Base-by-base conservation (phyloP, 352 stramenopile genomes). In the Saprolegnia parasitica region DNA sequence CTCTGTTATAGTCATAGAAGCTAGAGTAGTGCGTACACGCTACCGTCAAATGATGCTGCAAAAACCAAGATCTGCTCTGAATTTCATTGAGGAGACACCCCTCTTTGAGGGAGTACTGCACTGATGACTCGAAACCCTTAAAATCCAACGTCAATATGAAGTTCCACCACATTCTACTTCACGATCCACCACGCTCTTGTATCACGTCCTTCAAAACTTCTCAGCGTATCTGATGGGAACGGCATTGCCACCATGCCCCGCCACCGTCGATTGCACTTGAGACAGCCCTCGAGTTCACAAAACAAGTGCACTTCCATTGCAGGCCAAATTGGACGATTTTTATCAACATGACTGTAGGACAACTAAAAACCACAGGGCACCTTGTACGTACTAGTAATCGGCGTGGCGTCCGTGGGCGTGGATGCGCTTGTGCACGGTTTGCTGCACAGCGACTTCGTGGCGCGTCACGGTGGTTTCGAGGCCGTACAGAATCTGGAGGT, bases 31-130 rank as follows among this genome's bases (percentile, higher is more conserved):
- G 3, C 11, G 8, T 45, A 39, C 16, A 67, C 18, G 16, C 10
- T 11, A 13, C 29, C 15, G n/a, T 70, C 63, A 70, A 29, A 52
- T 70, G 63, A 70, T 70, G 63, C 49, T 62, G 50, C 63, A 49
- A 70, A 70, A 70, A 70, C 63, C 63, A 70, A 70, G 63, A 70
- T 70, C 63, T 70, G 63, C 63, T 70, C 63, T 70, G 63, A 70
- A 70, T 70, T 58, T 37, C 11, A 54, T 70, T 70, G 63, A 70
- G 63, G 63, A 70, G 63, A 70, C 40, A 70, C 63, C 63, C 63
- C 63, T 62, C n/a, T 70, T n/a, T 46, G 26, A 40, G 63, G 63
- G 50, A 67, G 61, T 58, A 70, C 21, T 42, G 63, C 50, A 62
- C 63, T 70, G 63, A 70, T 70, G 63, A 70, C 26, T 40, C 29